phyloP scores from a whole-genome alignment of 257 asterid species.

The Scutellaria minor region DNA sequence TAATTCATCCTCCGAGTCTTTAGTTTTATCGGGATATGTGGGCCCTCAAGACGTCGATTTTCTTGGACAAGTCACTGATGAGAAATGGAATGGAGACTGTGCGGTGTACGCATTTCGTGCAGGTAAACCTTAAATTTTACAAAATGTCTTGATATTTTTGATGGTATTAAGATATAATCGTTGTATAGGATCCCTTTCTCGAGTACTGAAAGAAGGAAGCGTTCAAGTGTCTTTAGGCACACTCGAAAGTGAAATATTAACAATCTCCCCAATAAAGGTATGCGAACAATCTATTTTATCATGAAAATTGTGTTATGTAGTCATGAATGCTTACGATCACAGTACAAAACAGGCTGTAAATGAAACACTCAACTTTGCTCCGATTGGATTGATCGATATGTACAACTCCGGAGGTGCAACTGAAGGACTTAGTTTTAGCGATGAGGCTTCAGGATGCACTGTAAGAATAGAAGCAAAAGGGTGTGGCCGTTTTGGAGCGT shows the following conservation, averaged over 20 bases:
- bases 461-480: conserved; percentile 43
- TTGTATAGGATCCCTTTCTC: conserved; percentile 45
- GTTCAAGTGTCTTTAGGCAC: conserved; percentile 42
- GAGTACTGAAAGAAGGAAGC: conserved; percentile 37
- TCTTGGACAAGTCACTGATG: conserved; percentile 47
- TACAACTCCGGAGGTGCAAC: conserved; percentile 61
- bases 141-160: background rate
- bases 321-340: background rate
- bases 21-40: conserved; percentile 37
- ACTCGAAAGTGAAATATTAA: conserved; percentile 48
- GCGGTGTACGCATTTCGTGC: conserved; percentile 48
- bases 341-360: conserved; percentile 36
- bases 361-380: conserved; percentile 43
- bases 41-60: conserved; percentile 50
- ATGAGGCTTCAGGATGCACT: conserved; percentile 23
- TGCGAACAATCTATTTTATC: conserved; percentile 13
- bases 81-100: conserved; percentile 45
- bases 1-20: conserved; percentile 22
- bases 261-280: conserved; percentile 52
- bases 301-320: background rate
- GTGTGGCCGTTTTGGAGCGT: conserved; percentile 62
- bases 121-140: conserved; percentile 32
- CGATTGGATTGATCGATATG: conserved; percentile 59
- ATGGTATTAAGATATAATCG: background rate
- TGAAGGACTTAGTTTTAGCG: conserved; percentile 29